Percentiles rank a stretch among this genome's conserved stretches.
These are phyloP conservation scores for Paracorniculantispora psalliotae DNA, from an alignment of 2,329 filamentous ascomycete species.

Conservation along the genomic window DNA sequence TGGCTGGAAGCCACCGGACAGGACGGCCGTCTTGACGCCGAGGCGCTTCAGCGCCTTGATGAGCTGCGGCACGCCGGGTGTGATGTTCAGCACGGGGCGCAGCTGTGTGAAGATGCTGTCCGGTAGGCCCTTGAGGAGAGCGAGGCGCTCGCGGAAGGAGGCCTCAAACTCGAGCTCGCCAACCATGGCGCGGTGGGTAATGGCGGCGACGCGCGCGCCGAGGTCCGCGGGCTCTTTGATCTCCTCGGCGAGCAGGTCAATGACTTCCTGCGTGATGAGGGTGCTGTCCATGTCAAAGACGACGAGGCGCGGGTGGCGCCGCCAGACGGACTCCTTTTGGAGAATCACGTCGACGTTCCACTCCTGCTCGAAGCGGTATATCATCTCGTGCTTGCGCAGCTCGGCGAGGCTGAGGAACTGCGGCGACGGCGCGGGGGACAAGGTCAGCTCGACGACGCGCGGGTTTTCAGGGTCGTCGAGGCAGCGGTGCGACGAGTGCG, in stretches of 20 bases:
- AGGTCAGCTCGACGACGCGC: conserved; percentile 60
- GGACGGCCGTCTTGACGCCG: conserved; percentile 81
- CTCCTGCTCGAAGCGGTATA: conserved; percentile 79
- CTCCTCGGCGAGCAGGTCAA: conserved; percentile 85
- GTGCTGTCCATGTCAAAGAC: conserved; percentile 99
- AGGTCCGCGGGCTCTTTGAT: conserved; percentile 65
- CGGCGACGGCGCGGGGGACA: conserved; percentile 55
- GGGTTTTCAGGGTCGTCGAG: conserved; percentile 57
- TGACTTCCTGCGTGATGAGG: conserved; percentile 94
- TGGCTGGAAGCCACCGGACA: conserved; percentile 89
- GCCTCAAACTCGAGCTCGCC: conserved; percentile 90
- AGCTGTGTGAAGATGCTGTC: conserved; percentile 74
- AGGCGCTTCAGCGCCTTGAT: conserved; percentile 69
- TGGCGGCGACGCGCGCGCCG: conserved; percentile 76
- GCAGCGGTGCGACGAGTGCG: conserved; percentile 59
- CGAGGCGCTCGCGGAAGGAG: conserved; percentile 75
- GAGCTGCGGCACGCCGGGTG: conserved; percentile 72
- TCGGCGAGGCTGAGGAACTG: conserved; percentile 64
- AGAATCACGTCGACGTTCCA: conserved; percentile 85
- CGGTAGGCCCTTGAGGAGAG: conserved; percentile 74
- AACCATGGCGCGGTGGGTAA: conserved; percentile 91
- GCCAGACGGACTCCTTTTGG: conserved; percentile 67
- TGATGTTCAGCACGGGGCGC: conserved; percentile 70
- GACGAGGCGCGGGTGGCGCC: conserved; percentile 76
- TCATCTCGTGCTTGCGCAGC: conserved; percentile 72